Evolutionary conservation across 106 monocot genomes (phyloP), one percentile per base, ranked within the genome.

Genomic region (Vanilla planifolia): DNA sequence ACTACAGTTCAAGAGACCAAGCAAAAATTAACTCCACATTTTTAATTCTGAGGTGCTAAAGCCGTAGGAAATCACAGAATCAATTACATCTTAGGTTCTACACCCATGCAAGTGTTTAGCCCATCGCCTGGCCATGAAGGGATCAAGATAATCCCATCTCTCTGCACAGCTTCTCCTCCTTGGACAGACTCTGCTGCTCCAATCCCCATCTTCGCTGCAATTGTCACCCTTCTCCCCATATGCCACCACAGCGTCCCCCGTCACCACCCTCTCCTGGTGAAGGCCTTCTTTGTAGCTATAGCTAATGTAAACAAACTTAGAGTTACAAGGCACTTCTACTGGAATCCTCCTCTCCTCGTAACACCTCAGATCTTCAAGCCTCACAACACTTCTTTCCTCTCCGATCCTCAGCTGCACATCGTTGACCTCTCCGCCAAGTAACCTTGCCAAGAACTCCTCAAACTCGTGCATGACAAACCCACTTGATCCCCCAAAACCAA

Each of bases 401-500:
- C 77, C 83, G 13, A 95, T 66, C 67, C 75, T 90, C 72, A 95
- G 24, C 27, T 70, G 75, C 27, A 69, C 64, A 8, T 83, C 95
- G 13, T 74, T 64, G 10, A 90, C 65, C 33, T 69, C 69, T 2
- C 90, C 95, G 3, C 86, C 95, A 26, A 95, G 61, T 62, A 95
- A 63, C 33, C 74, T 65, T 13, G 59, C 62, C 26, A 95, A 55
- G 60, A 86, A 87, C 51, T 95, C 95, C 64, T 90, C 83, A 26
- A 94, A 94, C 63, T 89, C 89, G 10, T 89, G 89, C 93, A 95
- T 95, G 30, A 95, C 74, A 23, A 83, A 77, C 50, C 85, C 93
- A 14, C 68, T 80, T 1, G 79, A 79, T 20, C 50, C 64, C 6
- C 89, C 85, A 5, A 77, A 85, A 4, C 86, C 89, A 41, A 82